phyloP scores from a whole-genome alignment of 1,139 yeast genomes.

The Candida pseudocylindracea region DNA sequence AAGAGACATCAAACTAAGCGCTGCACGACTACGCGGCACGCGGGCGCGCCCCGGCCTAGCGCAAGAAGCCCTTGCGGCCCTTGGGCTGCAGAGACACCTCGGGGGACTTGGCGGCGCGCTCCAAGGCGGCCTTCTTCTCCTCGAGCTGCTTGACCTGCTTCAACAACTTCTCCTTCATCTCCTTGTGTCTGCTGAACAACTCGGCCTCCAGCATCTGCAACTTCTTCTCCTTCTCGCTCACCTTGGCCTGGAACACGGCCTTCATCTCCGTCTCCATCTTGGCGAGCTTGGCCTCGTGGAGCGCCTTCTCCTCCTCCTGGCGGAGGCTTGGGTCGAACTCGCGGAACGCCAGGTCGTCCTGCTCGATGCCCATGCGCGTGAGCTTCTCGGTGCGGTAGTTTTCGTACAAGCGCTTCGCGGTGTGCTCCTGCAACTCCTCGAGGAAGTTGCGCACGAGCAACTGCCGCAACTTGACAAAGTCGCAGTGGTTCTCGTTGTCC shows the following conservation, averaged over 20 bases:
- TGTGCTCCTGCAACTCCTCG: slow-evolving; percentile 85
- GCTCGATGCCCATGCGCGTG: slow-evolving; percentile 66
- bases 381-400: slow-evolving; percentile 77
- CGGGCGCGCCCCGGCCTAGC: slow-evolving; percentile 6
- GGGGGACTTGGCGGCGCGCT: slow-evolving; percentile 37
- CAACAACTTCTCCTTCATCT: slow-evolving; percentile 84
- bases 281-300: slow-evolving; percentile 84
- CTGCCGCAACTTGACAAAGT: slow-evolving; percentile 79
- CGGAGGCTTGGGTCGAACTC: slow-evolving; percentile 86
- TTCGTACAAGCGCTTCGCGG: slow-evolving; percentile 62
- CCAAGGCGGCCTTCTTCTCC: slow-evolving; percentile 74
- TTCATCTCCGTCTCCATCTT: slow-evolving; percentile 97
- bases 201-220: slow-evolving; percentile 95
- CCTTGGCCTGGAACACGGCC: slow-evolving; percentile 90
- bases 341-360: slow-evolving; percentile 77
- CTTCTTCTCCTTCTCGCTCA: slow-evolving; percentile 90
- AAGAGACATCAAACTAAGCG: neutral
- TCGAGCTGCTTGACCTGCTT: slow-evolving; percentile 79
- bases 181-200: slow-evolving; percentile 85
- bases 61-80: slow-evolving; percentile 33
- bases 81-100: slow-evolving; percentile 27
- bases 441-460: slow-evolving; percentile 73
- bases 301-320: slow-evolving; percentile 83
- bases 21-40: neutral
- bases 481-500: slow-evolving; percentile 87